Percentiles rank a stretch among this genome's conserved stretches.
phyloP scores from a whole-genome alignment of 2,329 filamentous ascomycete species.

The Penicillium sp. region DNA sequence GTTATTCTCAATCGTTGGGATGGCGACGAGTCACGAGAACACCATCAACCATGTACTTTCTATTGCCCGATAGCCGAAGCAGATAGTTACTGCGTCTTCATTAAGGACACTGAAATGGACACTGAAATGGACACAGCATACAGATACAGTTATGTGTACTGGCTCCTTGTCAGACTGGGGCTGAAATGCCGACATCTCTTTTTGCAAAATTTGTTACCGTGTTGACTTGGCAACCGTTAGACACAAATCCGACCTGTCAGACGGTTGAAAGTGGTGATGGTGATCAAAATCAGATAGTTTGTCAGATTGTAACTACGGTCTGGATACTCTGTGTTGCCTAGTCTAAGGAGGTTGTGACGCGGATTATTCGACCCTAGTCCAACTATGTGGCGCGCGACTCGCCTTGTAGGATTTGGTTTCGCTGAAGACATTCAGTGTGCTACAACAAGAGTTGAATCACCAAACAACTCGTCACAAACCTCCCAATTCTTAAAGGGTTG shows the following conservation, averaged over 20 bases:
- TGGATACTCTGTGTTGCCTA: background rate
- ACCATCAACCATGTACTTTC: background rate
- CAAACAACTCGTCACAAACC: background rate
- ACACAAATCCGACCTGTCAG: constrained; percentile 5
- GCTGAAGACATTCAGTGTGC: background rate
- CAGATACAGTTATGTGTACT: background rate
- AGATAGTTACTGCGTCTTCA: no score
- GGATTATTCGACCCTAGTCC: background rate
- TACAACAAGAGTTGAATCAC: background rate
- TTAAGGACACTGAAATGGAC: no score
- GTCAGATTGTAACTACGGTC: background rate
- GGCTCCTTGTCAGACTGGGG: background rate
- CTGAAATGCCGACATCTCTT: background rate
- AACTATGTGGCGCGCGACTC: background rate
- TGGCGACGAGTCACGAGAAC: background rate
- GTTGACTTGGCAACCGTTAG: constrained; percentile 8
- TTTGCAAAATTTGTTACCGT: background rate
- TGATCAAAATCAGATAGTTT: background rate
- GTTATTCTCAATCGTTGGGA: background rate
- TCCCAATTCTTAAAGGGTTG: background rate
- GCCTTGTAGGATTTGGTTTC: background rate
- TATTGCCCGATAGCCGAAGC: no score
- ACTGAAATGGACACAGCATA: no score
- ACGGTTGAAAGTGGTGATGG: background rate
- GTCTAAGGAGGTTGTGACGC: background rate